These are phyloP conservation scores for Citrus reticulata DNA, from an alignment of 345 rosid species.

Conservation along the genomic window DNA sequence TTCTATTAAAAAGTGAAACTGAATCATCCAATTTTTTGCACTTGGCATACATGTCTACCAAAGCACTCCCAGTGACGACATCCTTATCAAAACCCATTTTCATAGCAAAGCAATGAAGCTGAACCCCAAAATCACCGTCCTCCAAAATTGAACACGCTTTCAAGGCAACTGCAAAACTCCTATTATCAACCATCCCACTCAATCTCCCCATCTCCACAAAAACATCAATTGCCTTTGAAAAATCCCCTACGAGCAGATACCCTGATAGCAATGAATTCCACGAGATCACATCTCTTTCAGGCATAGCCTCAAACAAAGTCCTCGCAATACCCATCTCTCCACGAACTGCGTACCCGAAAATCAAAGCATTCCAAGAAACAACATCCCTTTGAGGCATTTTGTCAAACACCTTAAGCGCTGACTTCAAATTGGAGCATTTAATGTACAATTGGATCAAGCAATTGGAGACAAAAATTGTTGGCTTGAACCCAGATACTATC, in stretches of 20 bases:
- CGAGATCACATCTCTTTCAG: slow-evolving; percentile 66
- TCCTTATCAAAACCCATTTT: slow-evolving; percentile 52
- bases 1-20: slow-evolving; percentile 45
- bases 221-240: slow-evolving; percentile 34
- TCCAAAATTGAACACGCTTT: slow-evolving; percentile 58
- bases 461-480: slow-evolving; percentile 63
- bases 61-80: slow-evolving; percentile 74
- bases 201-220: slow-evolving; percentile 58
- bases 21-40: slow-evolving; percentile 59
- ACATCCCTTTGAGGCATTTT: slow-evolving; percentile 58
- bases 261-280: slow-evolving; percentile 94
- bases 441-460: slow-evolving; percentile 66
- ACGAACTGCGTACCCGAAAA: slow-evolving; percentile 51
- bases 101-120: slow-evolving; percentile 64
- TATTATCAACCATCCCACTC: slow-evolving; percentile 38
- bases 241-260: slow-evolving; percentile 53
- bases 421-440: slow-evolving; percentile 38
- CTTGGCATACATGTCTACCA: slow-evolving; percentile 89
- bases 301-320: slow-evolving; percentile 49
- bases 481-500: slow-evolving; percentile 66
- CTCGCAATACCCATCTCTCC: slow-evolving; percentile 52
- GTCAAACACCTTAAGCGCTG: slow-evolving; percentile 64
- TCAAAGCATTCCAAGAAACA: slow-evolving; percentile 71
- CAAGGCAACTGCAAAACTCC: slow-evolving; percentile 60
- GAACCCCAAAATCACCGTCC: slow-evolving; percentile 46